Percentiles rank a stretch among this genome's conserved stretches.
Conservation (phyloP, 2,329 filamentous ascomycete species). For the Chrysoporthe cubensis region DNA sequence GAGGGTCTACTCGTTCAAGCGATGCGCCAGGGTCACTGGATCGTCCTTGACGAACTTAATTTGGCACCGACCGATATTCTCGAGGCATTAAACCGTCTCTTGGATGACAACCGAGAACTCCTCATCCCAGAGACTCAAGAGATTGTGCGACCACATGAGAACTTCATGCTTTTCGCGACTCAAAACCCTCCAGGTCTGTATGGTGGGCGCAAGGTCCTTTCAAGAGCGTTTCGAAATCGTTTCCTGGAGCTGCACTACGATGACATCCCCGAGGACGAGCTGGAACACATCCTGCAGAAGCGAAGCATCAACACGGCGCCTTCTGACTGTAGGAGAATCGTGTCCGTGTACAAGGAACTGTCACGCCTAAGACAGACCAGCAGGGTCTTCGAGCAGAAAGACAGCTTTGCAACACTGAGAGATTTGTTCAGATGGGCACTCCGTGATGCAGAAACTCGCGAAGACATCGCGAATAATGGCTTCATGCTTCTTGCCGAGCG, state of each 20-base stretch:
- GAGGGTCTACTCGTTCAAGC: slow-evolving; percentile 94
- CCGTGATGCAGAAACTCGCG: slow-evolving; percentile 79
- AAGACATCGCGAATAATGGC: slow-evolving; percentile 88
- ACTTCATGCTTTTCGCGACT: slow-evolving; percentile 97
- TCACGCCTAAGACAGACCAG: slow-evolving; percentile 88
- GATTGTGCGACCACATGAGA: slow-evolving; percentile 85
- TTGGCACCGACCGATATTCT: slow-evolving; percentile 95
- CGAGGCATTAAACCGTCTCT: slow-evolving; percentile 89
- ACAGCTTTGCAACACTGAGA: slow-evolving; percentile 93
- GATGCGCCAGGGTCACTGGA: slow-evolving; percentile 92
- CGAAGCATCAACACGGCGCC: slow-evolving; percentile 85
- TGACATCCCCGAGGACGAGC: slow-evolving; percentile 92
- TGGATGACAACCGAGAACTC: slow-evolving; percentile 96
- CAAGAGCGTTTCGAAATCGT: slow-evolving; percentile 92
- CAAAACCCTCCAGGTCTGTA: slow-evolving; percentile 97
- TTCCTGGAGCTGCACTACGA: slow-evolving; percentile 98
- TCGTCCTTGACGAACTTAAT: slow-evolving; percentile 96
- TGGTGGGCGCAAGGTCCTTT: slow-evolving; percentile 90
- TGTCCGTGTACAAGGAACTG: slow-evolving; percentile 90
- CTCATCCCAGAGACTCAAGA: slow-evolving; percentile 97
- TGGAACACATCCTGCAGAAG: slow-evolving; percentile 88
- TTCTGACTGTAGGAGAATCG: slow-evolving; percentile 88
- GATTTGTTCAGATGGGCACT: slow-evolving; percentile 96
- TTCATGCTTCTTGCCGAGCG: slow-evolving; percentile 96
- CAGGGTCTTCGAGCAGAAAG: slow-evolving; percentile 93